These are phyloP conservation scores for Crithidia thermophila DNA, from an alignment of 208 protist species.

Conservation along the genomic window DNA sequence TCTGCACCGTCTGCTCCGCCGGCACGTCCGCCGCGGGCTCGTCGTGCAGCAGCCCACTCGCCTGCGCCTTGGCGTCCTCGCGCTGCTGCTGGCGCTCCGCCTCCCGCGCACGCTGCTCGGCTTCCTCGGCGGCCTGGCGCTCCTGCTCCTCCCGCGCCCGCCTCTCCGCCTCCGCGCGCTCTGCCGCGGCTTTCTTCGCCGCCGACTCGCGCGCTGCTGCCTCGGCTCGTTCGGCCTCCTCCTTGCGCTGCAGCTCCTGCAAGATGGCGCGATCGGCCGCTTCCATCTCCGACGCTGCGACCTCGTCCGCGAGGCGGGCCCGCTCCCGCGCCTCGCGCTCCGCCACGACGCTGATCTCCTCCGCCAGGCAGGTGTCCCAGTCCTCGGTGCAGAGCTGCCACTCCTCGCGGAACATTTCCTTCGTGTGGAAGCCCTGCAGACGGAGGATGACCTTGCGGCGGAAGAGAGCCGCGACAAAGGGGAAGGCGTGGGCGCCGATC, in stretches of 20 bases:
- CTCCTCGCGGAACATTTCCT: slow-evolving; percentile 52
- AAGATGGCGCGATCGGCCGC: slow-evolving; percentile 61
- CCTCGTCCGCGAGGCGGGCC: slow-evolving; percentile 50
- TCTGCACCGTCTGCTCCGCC: slow-evolving; percentile 31
- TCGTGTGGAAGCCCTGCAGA: slow-evolving; percentile 53
- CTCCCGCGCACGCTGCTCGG: slow-evolving; percentile 16
- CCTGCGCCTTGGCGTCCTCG: slow-evolving; percentile 17
- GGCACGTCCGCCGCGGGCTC: slow-evolving; percentile 46
- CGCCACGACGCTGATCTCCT: slow-evolving; percentile 57
- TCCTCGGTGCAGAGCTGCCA: slow-evolving; percentile 50
- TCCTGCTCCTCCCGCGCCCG: slow-evolving; percentile 21
- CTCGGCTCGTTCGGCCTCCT: slow-evolving; percentile 22
- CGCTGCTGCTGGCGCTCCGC: slow-evolving; percentile 13
- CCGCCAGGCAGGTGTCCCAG: slow-evolving; percentile 67
- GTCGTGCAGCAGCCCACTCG: slow-evolving; percentile 35
- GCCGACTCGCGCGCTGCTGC: slow-evolving; percentile 30
- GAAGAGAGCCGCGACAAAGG: slow-evolving; percentile 64
- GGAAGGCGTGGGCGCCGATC: slow-evolving; percentile 61
- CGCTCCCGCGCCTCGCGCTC: slow-evolving; percentile 71
- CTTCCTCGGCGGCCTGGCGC: slow-evolving; percentile 33
- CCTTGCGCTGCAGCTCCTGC: slow-evolving; percentile 28
- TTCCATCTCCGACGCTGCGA: slow-evolving; percentile 49
- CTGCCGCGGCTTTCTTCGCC: slow-evolving; percentile 18
- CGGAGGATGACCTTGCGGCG: slow-evolving; percentile 56
- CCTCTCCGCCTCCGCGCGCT: slow-evolving; percentile 30